A percentile compares a stretch with the other conserved stretches of the same genome.
Evolutionary conservation across 2,329 filamentous ascomycete species (phyloP).

Genomic region (Atkinsonella texensis): DNA sequence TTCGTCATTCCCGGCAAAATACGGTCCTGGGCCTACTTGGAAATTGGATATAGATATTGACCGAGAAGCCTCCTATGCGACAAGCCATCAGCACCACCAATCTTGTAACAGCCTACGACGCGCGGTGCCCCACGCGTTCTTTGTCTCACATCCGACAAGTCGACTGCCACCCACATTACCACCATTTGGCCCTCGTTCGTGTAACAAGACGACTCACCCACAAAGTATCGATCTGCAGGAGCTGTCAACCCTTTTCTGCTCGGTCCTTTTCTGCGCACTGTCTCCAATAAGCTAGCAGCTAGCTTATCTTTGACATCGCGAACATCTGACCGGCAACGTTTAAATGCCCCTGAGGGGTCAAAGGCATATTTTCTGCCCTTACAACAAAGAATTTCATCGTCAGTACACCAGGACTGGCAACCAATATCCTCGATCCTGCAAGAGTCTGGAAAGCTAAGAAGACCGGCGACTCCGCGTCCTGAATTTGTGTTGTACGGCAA

Average conservation of each 20-base stretch:
- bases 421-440: background rate
- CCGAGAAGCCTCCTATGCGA: background rate
- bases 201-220: background rate
- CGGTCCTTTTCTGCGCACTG: background rate
- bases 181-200: background rate
- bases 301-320: background rate
- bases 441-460: background rate
- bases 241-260: background rate
- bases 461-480: slow-evolving; percentile 6
- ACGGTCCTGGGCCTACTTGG: background rate
- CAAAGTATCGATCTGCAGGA: background rate
- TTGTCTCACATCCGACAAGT: background rate
- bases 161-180: background rate
- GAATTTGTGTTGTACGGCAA: slow-evolving; percentile 2
- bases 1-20: background rate
- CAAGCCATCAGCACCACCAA: background rate
- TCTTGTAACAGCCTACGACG: background rate
- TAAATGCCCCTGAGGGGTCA: background rate
- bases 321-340: background rate
- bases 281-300: background rate
- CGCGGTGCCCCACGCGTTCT: background rate
- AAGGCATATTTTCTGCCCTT: background rate
- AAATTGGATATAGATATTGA: background rate
- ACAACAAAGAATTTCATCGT: background rate
- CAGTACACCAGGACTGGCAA: background rate